Base-by-base conservation (phyloP, 345 rosid genomes). In the Cochlearia excelsa region DNA sequence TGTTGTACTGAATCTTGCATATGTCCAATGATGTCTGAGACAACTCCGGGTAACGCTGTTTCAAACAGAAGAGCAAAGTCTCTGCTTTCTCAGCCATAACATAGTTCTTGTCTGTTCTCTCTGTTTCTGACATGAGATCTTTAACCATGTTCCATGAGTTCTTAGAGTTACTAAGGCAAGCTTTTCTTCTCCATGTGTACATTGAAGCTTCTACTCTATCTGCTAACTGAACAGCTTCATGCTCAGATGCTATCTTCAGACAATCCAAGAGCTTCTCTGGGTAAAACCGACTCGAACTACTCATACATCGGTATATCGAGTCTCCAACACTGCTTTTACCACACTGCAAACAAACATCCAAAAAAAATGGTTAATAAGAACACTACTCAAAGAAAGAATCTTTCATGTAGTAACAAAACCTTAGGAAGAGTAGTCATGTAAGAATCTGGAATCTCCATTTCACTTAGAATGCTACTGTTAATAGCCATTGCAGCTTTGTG, bases 401-500 rank as follows among this genome's bases (percentile, higher is more conserved):
- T 16, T 16, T 16, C 23, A 16, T 16, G 23, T 16, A 16, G 6
- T 28, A 50, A 8, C 3, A 60, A 34, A 55, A 92, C 99, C 96
- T 84, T 94, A 2, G 99, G 97, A 75, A 90, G 97, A 58, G 92
- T 63, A 35, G 78, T 77, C 65, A 90, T 72, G 82, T 82, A 94
- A 2, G 95, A 56, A 4, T 81, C 92, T 4, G 99, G 99, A 39
- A 94, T 87, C 56, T 85, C 92, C 88, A 90, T 90, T 71, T 87
- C 99, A 3, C 84, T 71, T 3, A 94, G 90, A 71, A 90, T 78
- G 46, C 80, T 79, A 52, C 85, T 77, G 48, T 93, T 93, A 51
- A 93, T 93, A 26, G 97, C 90, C 90, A 87, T 87, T 46, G 97
- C 92, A 7, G 97, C 99, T 76, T 93, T 93, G 75, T 89, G 96